A percentile compares a stretch with the other conserved stretches of the same genome.
Conservation (phyloP, 1,139 yeast genomes). For the Candida smagusa region DNA sequence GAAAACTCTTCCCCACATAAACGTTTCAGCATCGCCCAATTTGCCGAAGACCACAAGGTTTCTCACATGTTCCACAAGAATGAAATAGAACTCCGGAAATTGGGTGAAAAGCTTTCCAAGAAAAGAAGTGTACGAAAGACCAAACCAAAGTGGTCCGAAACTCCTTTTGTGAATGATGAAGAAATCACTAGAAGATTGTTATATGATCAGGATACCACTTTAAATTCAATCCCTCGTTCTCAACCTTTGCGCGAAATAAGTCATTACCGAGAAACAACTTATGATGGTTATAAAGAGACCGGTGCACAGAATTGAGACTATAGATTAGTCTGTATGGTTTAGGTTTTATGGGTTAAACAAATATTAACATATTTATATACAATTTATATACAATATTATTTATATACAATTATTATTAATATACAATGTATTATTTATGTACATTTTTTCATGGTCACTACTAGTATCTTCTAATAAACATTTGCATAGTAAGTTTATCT, state of each 20-base stretch:
- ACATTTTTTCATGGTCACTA: too few species aligned
- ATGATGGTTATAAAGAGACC: slow-evolving; percentile 14
- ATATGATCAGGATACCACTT: slow-evolving; percentile 1
- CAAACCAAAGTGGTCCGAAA: background rate
- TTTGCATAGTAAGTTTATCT: too few species aligned
- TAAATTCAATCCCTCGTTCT: background rate
- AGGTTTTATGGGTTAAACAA: too few species aligned
- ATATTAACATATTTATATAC: too few species aligned
- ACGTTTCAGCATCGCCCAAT: background rate
- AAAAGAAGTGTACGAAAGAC: slow-evolving; percentile 12
- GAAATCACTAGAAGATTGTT: slow-evolving; percentile 1
- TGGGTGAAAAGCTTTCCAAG: slow-evolving; percentile 28
- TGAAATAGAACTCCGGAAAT: slow-evolving; percentile 28
- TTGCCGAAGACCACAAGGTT: slow-evolving; percentile 4
- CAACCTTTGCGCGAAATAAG: slow-evolving; percentile 3
- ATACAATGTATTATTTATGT: too few species aligned
- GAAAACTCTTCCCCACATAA: slow-evolving; percentile 11
- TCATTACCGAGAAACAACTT: slow-evolving; percentile 18
- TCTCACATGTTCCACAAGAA: slow-evolving; percentile 11
- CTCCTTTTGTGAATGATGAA: background rate
- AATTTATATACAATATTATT: too few species aligned
- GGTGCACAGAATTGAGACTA: background rate
- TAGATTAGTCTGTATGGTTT: too few species aligned
- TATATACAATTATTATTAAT: too few species aligned
- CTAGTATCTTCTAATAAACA: too few species aligned